Base-by-base conservation (phyloP, 208 protist genomes). In the Trypanosomatidae sp. region DNA sequence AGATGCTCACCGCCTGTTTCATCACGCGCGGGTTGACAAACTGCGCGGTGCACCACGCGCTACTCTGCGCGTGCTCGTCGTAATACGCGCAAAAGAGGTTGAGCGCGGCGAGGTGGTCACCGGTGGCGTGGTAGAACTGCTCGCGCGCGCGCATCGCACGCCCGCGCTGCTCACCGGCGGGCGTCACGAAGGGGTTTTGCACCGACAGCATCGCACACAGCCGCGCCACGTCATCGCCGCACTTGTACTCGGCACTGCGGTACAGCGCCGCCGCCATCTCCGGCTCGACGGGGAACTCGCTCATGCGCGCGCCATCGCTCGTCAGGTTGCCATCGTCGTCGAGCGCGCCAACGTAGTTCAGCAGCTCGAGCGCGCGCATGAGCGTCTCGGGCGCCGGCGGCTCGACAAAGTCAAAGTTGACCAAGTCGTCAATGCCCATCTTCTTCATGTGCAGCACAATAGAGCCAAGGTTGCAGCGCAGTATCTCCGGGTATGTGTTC, bases 331-430 rank as follows among this genome's bases (percentile, higher is more conserved):
- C 97, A 26, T 98, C 95, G 27, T 99, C 97, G 48, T 99, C 94
- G 3, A 99, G 72, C 3, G 97, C 96, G 13, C 87, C 95, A 6
- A 99, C 61, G 10, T 83, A 93, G 46, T 98, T 97, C 23, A 91
- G 88, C 66, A 88, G 33, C 50, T 98, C 88, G 53, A 99, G 68
- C 2, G 97, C 96, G 11, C 75, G 64, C 55, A 98, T 86, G 8
- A 99, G 56, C 4, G 94, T 96, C 53, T 97, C 86, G 0, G 65
- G 88, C 23, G 96, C 89, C 13, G 97, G 97, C n/a, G 94, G 88
- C 53, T 99, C 97, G 53, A 99, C 97, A 67, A 99, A 99, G 44
- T 98, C 94, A 64, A 99, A 99, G 40, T 90, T 64, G 5, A 98
- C 67, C 33, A 99, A 57, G 58, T 99, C 95, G 37, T 98, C 95